Evolutionary conservation across 140 eudicot species (phyloP), one percentile per base, ranked within the genome.

Genomic region (Erigeron philadelphicus): DNA sequence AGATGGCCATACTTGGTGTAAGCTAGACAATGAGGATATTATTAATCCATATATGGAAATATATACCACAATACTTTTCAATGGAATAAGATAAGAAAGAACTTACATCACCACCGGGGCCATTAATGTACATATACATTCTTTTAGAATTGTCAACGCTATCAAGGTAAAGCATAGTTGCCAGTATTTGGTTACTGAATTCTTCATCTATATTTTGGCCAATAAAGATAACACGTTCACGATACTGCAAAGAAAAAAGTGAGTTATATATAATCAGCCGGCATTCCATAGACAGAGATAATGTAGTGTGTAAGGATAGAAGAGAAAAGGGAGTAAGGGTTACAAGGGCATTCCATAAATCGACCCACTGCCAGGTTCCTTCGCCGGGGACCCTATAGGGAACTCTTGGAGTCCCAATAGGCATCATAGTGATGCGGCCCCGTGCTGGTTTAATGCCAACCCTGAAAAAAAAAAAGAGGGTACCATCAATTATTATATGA

Each of bases 121-220:
- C 69, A 16, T 64, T 64, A 45, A 64, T 64, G 69, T 64, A 64
- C 69, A 64, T 62, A 57, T 75, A 84, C 67, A 88, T 81, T 64
- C 69, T 84, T 61, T 83, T 83, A 7, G 86, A 77, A 74, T 81
- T 66, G 41, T 64, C 69, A 17, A 64, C 69, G 11, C 69, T 83
- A 55, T 92, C 98, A 45, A 92, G 95, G 77, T 92, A 88, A 56
- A 92, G 58, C 96, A 92, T 82, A 6, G 96, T 88, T 68, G 90
- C 95, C 47, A 88, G 83, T 49, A 92, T 66, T 68, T 77, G 84
- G 80, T 92, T 86, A 76, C 98, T 86, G 74, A 69, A 84, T 59
- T 84, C 87, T 71, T 88, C 95, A 64, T 84, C 85, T 78, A 92
- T 86, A 73, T 86, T 60, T 64, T 64, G 69, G 67, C 92, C 92